Conservation (phyloP, 2,329 filamentous ascomycete genomes). For the Penicillium paneum region DNA sequence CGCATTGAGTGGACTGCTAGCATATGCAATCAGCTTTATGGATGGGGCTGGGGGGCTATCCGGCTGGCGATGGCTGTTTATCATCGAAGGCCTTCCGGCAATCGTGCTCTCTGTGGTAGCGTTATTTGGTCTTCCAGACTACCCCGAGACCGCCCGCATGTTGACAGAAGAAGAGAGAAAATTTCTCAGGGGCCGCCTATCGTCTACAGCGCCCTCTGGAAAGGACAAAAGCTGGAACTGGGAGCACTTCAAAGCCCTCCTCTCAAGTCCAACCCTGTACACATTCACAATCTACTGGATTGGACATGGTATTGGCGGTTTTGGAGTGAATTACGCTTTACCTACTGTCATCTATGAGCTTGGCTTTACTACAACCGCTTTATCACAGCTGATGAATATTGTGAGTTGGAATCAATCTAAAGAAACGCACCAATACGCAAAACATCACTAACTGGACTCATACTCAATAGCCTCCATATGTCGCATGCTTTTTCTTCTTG, state of each 20-base stretch:
- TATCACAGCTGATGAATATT: conserved; percentile 47
- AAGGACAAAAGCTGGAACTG: conserved; percentile 35
- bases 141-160: conserved; percentile 32
- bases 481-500: conserved; percentile 40
- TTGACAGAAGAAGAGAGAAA: conserved; percentile 28
- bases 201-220: conserved; percentile 29
- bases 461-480: conserved; percentile 35
- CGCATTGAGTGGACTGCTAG: conserved; percentile 34
- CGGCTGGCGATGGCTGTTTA: conserved; percentile 41
- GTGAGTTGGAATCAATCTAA: conserved; percentile 8
- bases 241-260: conserved; percentile 27
- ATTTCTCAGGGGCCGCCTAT: conserved; percentile 27
- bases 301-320: conserved; percentile 44
- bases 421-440: neutral
- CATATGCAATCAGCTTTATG: conserved; percentile 41
- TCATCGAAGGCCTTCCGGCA: conserved; percentile 38
- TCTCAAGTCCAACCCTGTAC: conserved; percentile 38
- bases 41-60: conserved; percentile 31
- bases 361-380: conserved; percentile 42
- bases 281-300: conserved; percentile 43
- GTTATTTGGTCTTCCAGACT: conserved; percentile 33
- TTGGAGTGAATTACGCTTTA: conserved; percentile 41
- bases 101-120: conserved; percentile 32
- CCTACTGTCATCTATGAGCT: conserved; percentile 47
- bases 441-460: neutral